These are phyloP conservation scores for Colletotrichum costaricense DNA, from an alignment of 2,329 filamentous ascomycete genomes.

Conservation along the genomic window DNA sequence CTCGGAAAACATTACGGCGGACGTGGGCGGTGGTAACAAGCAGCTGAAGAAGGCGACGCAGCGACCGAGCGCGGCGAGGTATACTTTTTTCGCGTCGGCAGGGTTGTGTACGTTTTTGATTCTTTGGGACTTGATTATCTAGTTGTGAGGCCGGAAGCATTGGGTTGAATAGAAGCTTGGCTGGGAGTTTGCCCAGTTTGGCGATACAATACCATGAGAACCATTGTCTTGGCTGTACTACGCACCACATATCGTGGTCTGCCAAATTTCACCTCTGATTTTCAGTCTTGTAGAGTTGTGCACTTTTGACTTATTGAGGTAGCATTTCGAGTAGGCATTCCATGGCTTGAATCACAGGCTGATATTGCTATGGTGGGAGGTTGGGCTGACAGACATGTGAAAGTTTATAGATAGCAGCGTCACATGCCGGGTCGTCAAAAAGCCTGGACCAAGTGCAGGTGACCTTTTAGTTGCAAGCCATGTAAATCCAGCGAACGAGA, in stretches of 20 bases:
- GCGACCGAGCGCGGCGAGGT: slow-evolving; percentile 77
- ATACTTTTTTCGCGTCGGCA: slow-evolving; percentile 84
- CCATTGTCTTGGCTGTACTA: background rate
- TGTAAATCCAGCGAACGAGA: background rate
- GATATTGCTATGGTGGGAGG: background rate
- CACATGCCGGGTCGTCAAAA: slow-evolving; percentile 15
- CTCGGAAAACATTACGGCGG: slow-evolving; percentile 83
- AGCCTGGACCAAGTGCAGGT: slow-evolving; percentile 12
- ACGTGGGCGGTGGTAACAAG: slow-evolving; percentile 89
- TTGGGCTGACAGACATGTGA: slow-evolving; percentile 17
- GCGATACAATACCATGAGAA: background rate
- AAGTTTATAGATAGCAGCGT: slow-evolving; percentile 11
- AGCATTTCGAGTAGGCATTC: background rate
- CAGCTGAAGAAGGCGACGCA: slow-evolving; percentile 87
- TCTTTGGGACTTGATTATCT: slow-evolving; percentile 79
- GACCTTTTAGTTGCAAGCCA: slow-evolving; percentile 15
- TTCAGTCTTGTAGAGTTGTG: background rate
- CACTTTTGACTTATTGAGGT: background rate
- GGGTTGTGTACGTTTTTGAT: slow-evolving; percentile 80
- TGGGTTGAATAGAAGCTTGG: too few species aligned
- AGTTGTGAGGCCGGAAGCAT: background rate
- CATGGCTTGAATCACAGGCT: background rate
- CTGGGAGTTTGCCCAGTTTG: background rate
- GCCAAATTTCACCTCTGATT: background rate
- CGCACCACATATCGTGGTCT: background rate